phyloP scores from a whole-genome alignment of 352 stramenopile genomes.

The Thraustochytrium sp. region DNA sequence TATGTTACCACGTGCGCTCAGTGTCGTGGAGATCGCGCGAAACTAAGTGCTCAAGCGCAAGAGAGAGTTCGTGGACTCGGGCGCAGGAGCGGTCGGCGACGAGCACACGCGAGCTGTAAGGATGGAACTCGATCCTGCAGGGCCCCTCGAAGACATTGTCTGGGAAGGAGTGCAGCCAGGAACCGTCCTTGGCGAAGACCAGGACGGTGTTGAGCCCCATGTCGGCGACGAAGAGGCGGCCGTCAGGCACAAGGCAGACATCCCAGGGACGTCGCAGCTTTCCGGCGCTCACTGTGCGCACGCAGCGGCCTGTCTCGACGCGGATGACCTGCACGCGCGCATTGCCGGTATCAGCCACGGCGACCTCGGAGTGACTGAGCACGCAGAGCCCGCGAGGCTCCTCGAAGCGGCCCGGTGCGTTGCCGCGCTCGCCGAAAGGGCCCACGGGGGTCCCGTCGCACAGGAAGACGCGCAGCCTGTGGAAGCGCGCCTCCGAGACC shows the following conservation, averaged over 20 bases:
- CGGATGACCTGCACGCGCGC: background rate
- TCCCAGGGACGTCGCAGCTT: background rate
- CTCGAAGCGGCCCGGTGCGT: background rate
- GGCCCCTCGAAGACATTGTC: background rate
- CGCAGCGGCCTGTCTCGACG: background rate
- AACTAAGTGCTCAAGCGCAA: no score
- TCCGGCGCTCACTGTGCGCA: background rate
- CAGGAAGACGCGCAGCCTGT: background rate
- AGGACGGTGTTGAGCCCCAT: background rate
- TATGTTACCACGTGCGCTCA: no score
- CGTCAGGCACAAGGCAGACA: background rate
- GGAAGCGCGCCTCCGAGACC: background rate
- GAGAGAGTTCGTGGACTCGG: background rate
- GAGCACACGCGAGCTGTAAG: background rate
- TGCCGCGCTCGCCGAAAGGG: background rate
- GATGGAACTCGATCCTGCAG: background rate
- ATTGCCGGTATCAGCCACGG: background rate
- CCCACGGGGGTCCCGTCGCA: background rate
- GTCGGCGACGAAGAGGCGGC: background rate
- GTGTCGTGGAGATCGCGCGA: no score
- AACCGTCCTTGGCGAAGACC: background rate
- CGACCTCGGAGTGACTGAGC: background rate
- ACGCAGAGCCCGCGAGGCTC: background rate
- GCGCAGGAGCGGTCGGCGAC: background rate
- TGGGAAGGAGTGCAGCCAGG: background rate